A percentile compares a stretch with the other conserved stretches of the same genome.
phyloP scores from a whole-genome alignment of 2,329 filamentous ascomycete genomes.

The Tolypocladium nubicola region DNA sequence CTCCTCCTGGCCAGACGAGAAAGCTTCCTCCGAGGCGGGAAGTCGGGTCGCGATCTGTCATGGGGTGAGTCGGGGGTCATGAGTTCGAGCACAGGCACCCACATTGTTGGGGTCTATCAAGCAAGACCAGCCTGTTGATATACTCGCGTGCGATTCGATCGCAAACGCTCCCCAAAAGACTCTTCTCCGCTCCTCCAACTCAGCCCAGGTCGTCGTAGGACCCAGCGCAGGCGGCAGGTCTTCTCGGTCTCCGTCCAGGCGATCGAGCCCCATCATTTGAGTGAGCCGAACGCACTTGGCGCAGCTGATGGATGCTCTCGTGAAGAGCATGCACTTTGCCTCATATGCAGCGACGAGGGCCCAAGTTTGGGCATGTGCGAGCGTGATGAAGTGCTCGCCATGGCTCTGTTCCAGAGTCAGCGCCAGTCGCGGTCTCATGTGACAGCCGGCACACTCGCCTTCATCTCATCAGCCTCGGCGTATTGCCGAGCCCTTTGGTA shows the following conservation, averaged over 20 bases:
- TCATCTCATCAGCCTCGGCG: constrained; percentile 75
- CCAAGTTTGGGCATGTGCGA: constrained; percentile 78
- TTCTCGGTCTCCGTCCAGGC: constrained; percentile 54
- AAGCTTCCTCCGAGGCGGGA: constrained; percentile 71
- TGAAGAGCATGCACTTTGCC: constrained; percentile 77
- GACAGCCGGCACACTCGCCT: constrained; percentile 25
- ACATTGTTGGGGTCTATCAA: constrained; percentile 64
- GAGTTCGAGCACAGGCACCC: constrained; percentile 6
- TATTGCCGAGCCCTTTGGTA: constrained; percentile 78
- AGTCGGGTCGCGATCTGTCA: constrained; percentile 61
- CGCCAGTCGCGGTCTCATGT: neutral
- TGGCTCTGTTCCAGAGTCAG: constrained; percentile 37
- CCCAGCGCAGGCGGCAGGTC: constrained; percentile 65
- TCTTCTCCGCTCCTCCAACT: constrained; percentile 64
- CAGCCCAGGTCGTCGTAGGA: constrained; percentile 69
- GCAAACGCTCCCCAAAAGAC: constrained; percentile 82
- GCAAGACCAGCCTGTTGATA: constrained; percentile 86
- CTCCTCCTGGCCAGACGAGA: constrained; percentile 53
- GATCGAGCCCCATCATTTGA: constrained; percentile 78
- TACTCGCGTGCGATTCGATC: constrained; percentile 73
- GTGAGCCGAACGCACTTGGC: constrained; percentile 60
- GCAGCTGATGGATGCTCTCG: constrained; percentile 72
- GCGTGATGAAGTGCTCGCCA: constrained; percentile 68
- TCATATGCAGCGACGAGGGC: constrained; percentile 65
- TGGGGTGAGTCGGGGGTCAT: neutral